Evolutionary conservation across 2,329 filamentous ascomycete genomes (phyloP), one percentile per base, ranked within the genome.

Genomic region (Cadophora malorum): DNA sequence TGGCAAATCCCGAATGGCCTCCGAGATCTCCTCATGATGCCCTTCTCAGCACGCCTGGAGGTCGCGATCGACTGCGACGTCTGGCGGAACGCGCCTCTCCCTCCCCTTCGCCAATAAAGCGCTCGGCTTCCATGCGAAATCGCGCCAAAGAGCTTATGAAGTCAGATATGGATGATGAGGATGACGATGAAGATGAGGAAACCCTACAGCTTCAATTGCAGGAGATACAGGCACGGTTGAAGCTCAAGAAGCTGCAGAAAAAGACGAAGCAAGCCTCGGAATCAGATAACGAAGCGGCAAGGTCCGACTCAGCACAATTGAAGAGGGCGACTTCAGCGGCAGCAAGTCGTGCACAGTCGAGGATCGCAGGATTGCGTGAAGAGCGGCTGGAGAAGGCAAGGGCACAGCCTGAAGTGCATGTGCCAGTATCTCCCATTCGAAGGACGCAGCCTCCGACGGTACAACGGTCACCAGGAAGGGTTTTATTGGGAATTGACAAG

Each of bases 401-500:
- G 52, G 77, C 79, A 62, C 79, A 80, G 71, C 69, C 72, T 41
- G 77, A 76, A 38, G 80, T 97, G 1, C 88, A 97, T 78, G 91
- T 98, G 16, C 93, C 93, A 1, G 88, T 86, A 3, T 90, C 88
- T 9, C 87, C 94, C 0, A 91, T 95, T 4, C 90, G 85, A 81
- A 79, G 88, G 81, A 73, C 83, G 74, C 80, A 84, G 78, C 79
- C 82, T 16, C 77, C 83, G 1, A 76, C 81, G 19, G 82, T 86
- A 16, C 89, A 88, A 45, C 88, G 85, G 31, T 97, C 94, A 1
- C 95, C 96, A 0, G 91, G 91, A 64, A 86, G 94, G 69, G 87
- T 96, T 16, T 80, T 93, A 21, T 79, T 98, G 19, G 95, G 96
- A 5, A 96, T 98, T 70, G 94, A 97, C 79, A 96, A 97, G 78